Evolutionary conservation across 163 green algal genomes (phyloP).

Genomic region (Dunaliella salina): DNA sequence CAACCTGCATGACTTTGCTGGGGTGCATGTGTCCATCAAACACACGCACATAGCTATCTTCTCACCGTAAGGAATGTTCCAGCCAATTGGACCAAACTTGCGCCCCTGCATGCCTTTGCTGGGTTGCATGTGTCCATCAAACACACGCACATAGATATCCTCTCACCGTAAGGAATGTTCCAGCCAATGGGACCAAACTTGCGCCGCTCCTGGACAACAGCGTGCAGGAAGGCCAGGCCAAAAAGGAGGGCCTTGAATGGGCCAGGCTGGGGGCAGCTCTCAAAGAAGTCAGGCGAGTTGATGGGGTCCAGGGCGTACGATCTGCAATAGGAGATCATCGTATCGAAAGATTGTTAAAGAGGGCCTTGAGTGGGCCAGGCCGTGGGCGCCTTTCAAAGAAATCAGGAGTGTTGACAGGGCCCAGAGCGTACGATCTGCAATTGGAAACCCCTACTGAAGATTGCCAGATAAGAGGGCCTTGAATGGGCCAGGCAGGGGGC

Average conservation of each 20-base stretch:
- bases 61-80: conserved; percentile 76
- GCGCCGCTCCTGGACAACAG: conserved; percentile 53
- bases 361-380: no score
- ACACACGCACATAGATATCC: no score
- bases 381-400: no score
- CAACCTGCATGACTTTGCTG: no score
- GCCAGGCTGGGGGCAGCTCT: conserved; percentile 34
- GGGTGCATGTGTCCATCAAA: no score
- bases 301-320: conserved; percentile 68
- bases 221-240: conserved; percentile 66
- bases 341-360: no score
- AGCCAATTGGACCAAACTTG: conserved; percentile 81
- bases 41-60: no score
- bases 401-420: no score
- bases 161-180: conserved; percentile 73
- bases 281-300: conserved; percentile 42
- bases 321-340: no score
- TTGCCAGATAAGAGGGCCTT: conserved; percentile 66
- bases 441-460: no score
- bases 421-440: no score
- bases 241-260: conserved; percentile 69
- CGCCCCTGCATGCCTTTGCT: conserved; percentile 23
- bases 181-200: conserved; percentile 83
- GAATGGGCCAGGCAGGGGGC: conserved; percentile 36
- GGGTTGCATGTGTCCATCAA: no score